These are phyloP conservation scores for Aspergillus sclerotioniger DNA, from an alignment of 495 filamentous ascomycete genomes.

Conservation along the genomic window DNA sequence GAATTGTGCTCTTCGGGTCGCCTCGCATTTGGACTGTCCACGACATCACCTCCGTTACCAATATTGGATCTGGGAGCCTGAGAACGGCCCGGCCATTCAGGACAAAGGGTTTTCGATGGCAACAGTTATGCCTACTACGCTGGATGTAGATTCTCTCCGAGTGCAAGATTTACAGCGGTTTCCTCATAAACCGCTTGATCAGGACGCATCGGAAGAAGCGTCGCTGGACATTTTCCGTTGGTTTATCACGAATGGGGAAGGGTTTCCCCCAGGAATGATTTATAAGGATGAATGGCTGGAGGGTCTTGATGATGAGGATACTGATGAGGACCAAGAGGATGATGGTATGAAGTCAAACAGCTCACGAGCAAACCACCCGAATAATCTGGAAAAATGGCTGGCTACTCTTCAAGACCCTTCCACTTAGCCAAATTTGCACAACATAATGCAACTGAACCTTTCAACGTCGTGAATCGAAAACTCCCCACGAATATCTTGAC, in stretches of 20 bases:
- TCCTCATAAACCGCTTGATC: constrained; percentile 8
- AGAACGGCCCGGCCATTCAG: constrained; percentile 1
- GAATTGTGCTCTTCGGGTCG: constrained; percentile 14
- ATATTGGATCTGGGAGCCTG: constrained; percentile 15
- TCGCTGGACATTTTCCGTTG: constrained; percentile 18
- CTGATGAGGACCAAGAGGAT: background rate
- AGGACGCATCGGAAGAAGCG: constrained; percentile 13
- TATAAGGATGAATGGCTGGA: constrained; percentile 17
- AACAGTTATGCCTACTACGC: background rate
- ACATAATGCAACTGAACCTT: no score
- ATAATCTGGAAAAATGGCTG: background rate
- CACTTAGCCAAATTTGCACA: no score
- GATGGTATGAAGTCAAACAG: background rate
- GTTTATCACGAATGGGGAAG: constrained; percentile 16
- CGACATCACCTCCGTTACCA: constrained; percentile 13
- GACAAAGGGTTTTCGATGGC: constrained; percentile 12
- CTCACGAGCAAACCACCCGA: background rate
- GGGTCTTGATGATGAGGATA: background rate
- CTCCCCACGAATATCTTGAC: no score
- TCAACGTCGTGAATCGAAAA: no score
- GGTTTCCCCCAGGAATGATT: constrained; percentile 12
- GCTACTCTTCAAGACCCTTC: background rate
- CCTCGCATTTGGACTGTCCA: constrained; percentile 11
- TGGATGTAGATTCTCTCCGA: background rate
- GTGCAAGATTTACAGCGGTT: background rate